A percentile compares a stretch with the other conserved stretches of the same genome.
Conservation (phyloP, 495 filamentous ascomycete genomes). For the Penicillium nucicola region DNA sequence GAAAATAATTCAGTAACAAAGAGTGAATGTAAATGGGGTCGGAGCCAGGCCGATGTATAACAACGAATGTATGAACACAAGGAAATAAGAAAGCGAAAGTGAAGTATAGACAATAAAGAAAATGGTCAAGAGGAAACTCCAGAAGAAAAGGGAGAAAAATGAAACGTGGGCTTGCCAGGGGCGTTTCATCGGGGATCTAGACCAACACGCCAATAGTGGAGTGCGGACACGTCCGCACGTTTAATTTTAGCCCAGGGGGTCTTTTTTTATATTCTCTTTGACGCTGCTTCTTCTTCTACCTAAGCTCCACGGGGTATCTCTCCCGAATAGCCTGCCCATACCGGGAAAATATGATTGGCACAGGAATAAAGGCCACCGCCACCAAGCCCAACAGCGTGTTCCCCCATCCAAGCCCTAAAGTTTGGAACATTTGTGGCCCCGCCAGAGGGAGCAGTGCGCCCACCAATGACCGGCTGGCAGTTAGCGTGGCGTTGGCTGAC, state of each 20-base stretch:
- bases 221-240: conserved; percentile 9
- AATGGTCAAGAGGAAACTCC: neutral
- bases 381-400: conserved; percentile 41
- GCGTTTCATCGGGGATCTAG: conserved; percentile 5
- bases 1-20: conserved; percentile 2
- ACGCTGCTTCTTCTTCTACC: neutral
- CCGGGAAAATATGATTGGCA: conserved; percentile 19
- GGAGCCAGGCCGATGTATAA: neutral
- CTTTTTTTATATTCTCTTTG: neutral
- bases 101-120: neutral
- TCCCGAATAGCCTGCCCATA: neutral
- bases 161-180: conserved; percentile 5
- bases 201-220: conserved; percentile 1
- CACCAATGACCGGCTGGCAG: conserved; percentile 22
- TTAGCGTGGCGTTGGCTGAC: conserved; percentile 17
- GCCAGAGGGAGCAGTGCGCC: conserved; percentile 39
- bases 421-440: conserved; percentile 33
- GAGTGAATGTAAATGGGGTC: neutral
- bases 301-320: neutral
- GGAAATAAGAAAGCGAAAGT: conserved; percentile 1
- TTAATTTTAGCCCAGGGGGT: conserved; percentile 8
- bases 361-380: conserved; percentile 29
- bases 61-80: neutral
- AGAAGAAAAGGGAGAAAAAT: conserved; percentile 3
- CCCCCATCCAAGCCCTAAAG: conserved; percentile 42